Conservation (phyloP, 2,329 filamentous ascomycete genomes). For the Apiospora pterosperma region DNA sequence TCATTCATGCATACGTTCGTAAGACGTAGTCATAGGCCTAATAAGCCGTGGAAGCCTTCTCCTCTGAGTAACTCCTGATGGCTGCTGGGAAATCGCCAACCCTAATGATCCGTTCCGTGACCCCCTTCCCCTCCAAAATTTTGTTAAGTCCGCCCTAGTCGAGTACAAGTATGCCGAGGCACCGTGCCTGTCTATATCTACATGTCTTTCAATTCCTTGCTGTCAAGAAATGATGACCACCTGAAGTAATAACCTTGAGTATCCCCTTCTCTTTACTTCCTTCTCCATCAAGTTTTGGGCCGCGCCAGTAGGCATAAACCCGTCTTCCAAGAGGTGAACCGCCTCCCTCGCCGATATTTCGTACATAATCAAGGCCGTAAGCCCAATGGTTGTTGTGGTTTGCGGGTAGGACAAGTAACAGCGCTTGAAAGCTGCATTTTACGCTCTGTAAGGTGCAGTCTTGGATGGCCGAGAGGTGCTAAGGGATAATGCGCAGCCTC, state of each 20-base stretch:
- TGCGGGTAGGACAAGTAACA: background rate
- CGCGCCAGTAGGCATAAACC: background rate
- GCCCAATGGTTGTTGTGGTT: background rate
- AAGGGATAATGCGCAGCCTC: background rate
- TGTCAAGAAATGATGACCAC: constrained; percentile 3
- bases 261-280: constrained; percentile 1
- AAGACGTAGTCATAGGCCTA: constrained; percentile 5
- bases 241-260: background rate
- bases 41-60: background rate
- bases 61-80: constrained; percentile 2
- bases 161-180: constrained; percentile 3
- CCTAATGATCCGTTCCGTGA: background rate
- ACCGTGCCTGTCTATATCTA: constrained; percentile 7
- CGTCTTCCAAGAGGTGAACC: background rate
- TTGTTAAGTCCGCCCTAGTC: constrained; percentile 4
- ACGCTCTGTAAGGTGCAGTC: background rate
- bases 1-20: constrained; percentile 7
- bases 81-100: background rate
- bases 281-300: background rate
- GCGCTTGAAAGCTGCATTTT: background rate
- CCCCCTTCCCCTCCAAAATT: background rate
- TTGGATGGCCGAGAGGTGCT: background rate
- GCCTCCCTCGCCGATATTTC: background rate
- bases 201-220: constrained; percentile 1
- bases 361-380: background rate